phyloP scores from a whole-genome alignment of 2,329 filamentous ascomycete species.

The Aspergillus clavatus region DNA sequence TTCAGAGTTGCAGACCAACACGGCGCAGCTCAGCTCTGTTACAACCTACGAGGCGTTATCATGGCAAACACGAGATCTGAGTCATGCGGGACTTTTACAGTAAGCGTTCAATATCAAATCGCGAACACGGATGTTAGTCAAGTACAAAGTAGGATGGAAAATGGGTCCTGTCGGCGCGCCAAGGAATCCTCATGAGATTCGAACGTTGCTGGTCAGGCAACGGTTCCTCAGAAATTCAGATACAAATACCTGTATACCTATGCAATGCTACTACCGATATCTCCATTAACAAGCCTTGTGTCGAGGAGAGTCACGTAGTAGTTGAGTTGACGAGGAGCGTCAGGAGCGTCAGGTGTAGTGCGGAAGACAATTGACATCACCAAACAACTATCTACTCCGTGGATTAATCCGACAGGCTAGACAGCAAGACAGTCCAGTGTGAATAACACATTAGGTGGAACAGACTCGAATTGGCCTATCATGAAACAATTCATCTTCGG shows the following conservation, averaged over 20 bases:
- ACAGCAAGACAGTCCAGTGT: background rate
- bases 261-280: too few species aligned
- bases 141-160: background rate
- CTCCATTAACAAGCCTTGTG: too few species aligned
- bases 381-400: background rate
- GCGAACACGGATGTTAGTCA: background rate
- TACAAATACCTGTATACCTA: too few species aligned
- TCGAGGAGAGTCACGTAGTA: too few species aligned
- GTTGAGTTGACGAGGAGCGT: too few species aligned
- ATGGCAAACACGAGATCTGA: background rate
- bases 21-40: background rate
- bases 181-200: background rate
- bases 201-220: background rate
- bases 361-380: background rate
- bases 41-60: background rate
- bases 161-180: background rate
- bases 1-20: background rate
- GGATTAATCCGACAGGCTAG: background rate
- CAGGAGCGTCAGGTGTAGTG: too few species aligned
- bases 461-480: constrained; percentile 1
- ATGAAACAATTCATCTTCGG: background rate
- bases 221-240: too few species aligned
- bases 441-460: background rate
- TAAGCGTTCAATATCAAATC: too few species aligned
- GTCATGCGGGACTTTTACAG: background rate